Conservation (phyloP, 2,329 filamentous ascomycete species). For the Trichoderma arundinaceum region DNA sequence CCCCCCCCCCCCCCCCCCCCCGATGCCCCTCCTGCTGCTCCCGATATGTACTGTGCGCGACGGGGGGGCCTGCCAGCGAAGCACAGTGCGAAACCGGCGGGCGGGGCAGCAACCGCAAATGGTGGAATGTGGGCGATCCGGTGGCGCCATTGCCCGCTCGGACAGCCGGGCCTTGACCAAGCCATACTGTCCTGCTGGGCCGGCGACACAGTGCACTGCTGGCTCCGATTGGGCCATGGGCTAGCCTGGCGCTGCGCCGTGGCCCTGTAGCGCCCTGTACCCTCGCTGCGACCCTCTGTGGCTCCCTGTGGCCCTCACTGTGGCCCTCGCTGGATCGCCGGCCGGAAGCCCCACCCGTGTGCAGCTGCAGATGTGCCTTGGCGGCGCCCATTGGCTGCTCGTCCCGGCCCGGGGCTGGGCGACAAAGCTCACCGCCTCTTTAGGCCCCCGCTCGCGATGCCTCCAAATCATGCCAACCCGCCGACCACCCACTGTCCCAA, state of each 20-base stretch:
- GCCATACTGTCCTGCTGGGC: slow-evolving; percentile 15
- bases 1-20: neutral
- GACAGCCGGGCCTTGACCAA: neutral
- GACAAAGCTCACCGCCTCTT: slow-evolving; percentile 48
- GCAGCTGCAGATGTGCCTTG: slow-evolving; percentile 43
- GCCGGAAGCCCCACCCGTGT: slow-evolving; percentile 37
- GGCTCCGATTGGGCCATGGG: slow-evolving; percentile 24
- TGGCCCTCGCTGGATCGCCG: slow-evolving; percentile 38
- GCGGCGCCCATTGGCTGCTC: slow-evolving; percentile 45
- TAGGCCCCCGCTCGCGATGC: slow-evolving; percentile 36
- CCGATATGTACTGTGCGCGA: neutral
- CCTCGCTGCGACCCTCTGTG: slow-evolving; percentile 33
- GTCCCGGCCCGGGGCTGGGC: slow-evolving; percentile 43
- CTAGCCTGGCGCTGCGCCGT: slow-evolving; percentile 11
- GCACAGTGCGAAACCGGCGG: neutral
- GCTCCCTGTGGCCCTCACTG: slow-evolving; percentile 29
- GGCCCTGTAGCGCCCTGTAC: slow-evolving; percentile 26
- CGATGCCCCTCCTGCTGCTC: slow-evolving; percentile 15
- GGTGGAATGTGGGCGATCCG: slow-evolving; percentile 4
- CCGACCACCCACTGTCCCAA: slow-evolving; percentile 25
- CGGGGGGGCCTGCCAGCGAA: neutral
- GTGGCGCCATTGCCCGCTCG: slow-evolving; percentile 21
- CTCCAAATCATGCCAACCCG: slow-evolving; percentile 33
- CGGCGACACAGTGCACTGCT: slow-evolving; percentile 26
- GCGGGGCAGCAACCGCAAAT: neutral